Evolutionary conservation across 441 rosid species (phyloP).

Genomic region (Codiaeum variegatum): DNA sequence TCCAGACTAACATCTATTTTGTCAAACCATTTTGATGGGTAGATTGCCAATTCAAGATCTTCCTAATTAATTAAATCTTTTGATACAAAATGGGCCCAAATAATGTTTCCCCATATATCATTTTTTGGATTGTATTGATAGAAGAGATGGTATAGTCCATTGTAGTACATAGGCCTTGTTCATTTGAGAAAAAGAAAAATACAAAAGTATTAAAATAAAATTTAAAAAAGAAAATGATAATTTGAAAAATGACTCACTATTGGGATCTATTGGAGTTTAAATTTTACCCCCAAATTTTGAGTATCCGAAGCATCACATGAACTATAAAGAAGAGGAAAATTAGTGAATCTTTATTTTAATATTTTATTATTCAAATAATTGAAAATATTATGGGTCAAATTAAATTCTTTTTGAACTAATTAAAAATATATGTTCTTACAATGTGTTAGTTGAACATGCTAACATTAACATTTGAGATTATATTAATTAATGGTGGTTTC

Average conservation of each 20-base stretch:
- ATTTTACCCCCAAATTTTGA: conserved; percentile 11
- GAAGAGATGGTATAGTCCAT: conserved; percentile 76
- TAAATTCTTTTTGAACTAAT: no score
- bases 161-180: conserved; percentile 34
- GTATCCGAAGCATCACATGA: neutral
- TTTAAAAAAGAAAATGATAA: neutral
- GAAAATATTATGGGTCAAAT: no score
- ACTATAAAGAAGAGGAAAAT: neutral
- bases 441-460: no score
- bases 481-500: neutral
- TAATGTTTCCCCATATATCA: conserved; percentile 87
- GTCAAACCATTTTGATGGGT: conserved; percentile 69
- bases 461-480: neutral
- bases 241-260: conserved; percentile 41
- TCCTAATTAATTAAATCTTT: conserved; percentile 75
- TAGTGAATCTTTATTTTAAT: conserved; percentile 8
- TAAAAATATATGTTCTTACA: no score
- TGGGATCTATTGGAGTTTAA: conserved; percentile 47
- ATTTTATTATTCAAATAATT: no score
- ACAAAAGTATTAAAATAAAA: neutral
- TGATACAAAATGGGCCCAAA: conserved; percentile 94
- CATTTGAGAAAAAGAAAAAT: no score
- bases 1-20: conserved; percentile 85
- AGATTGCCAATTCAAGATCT: conserved; percentile 59
- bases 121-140: conserved; percentile 88